phyloP scores from a whole-genome alignment of 2,329 filamentous ascomycete genomes.

The Teratosphaeria pseudoeucalypti region DNA sequence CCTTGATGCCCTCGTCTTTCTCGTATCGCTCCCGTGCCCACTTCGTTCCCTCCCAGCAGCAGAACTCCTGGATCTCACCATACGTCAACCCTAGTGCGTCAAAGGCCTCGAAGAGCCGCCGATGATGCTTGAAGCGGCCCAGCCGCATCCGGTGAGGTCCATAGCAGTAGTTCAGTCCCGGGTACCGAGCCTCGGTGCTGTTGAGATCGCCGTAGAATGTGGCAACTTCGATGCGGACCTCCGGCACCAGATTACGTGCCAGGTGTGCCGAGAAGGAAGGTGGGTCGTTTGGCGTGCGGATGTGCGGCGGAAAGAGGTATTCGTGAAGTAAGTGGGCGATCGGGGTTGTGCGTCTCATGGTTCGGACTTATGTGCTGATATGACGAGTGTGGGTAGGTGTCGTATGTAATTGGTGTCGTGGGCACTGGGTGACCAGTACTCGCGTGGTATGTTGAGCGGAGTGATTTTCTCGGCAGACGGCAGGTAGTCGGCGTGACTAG shows the following conservation, averaged over 20 bases:
- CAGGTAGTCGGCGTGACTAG: not conserved
- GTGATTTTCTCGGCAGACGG: not conserved
- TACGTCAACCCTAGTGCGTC: slow-evolving; percentile 58
- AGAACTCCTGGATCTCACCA: slow-evolving; percentile 59
- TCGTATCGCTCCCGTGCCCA: slow-evolving; percentile 77
- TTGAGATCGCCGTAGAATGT: slow-evolving; percentile 71
- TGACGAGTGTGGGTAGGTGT: not conserved
- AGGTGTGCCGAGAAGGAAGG: slow-evolving; percentile 61
- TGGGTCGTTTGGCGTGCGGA: slow-evolving; percentile 51
- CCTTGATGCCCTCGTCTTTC: slow-evolving; percentile 58
- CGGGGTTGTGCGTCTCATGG: slow-evolving; percentile 60
- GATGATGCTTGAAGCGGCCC: slow-evolving; percentile 65
- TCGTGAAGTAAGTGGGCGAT: slow-evolving; percentile 66
- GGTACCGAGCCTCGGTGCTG: slow-evolving; percentile 71
- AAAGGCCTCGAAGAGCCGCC: slow-evolving; percentile 65
- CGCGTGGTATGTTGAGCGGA: not conserved
- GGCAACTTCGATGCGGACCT: slow-evolving; percentile 69
- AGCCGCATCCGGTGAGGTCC: slow-evolving; percentile 66
- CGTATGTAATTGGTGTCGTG: not conserved
- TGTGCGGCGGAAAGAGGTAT: slow-evolving; percentile 58
- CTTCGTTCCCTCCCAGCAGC: slow-evolving; percentile 73
- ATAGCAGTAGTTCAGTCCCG: slow-evolving; percentile 68
- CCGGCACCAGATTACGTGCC: slow-evolving; percentile 59
- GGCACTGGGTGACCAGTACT: not conserved
- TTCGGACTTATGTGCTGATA: not conserved